These are phyloP conservation scores for Trichoderma arundinaceum DNA, from an alignment of 2,329 filamentous ascomycete species.

Conservation along the genomic window DNA sequence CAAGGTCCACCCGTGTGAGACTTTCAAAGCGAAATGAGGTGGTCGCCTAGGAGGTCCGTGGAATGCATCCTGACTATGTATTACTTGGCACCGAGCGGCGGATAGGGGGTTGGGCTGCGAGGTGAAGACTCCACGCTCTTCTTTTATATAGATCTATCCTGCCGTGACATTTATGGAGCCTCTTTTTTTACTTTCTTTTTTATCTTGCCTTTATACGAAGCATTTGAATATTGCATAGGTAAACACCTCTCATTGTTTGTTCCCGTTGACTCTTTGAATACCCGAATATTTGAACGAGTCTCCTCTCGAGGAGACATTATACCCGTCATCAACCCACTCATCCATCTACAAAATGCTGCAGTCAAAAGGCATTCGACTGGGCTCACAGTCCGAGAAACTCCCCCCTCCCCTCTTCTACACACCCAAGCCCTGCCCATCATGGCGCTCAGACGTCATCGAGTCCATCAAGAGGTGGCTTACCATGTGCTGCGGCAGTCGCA, in stretches of 20 bases:
- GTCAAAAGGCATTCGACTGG: conserved; percentile 21
- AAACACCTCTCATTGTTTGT: neutral
- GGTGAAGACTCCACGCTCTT: neutral
- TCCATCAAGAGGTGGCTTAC: conserved; percentile 32
- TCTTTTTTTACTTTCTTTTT: neutral
- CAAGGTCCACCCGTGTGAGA: conserved; percentile 21
- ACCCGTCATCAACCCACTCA: neutral
- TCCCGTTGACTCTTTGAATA: neutral
- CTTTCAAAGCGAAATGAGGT: conserved; percentile 22
- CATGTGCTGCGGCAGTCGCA: conserved; percentile 31
- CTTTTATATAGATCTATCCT: neutral
- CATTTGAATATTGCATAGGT: neutral
- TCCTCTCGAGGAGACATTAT: neutral
- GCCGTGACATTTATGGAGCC: neutral
- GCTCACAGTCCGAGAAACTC: neutral
- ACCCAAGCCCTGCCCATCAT: neutral
- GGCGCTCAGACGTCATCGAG: conserved; percentile 9
- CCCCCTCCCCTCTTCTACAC: conserved; percentile 9
- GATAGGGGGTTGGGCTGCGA: neutral
- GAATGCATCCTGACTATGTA: conserved; percentile 10
- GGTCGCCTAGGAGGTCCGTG: conserved; percentile 13
- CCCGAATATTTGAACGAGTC: too few species aligned
- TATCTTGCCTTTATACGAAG: neutral
- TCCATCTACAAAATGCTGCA: conserved; percentile 2
- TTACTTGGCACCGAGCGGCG: neutral